A percentile compares a stretch with the other conserved stretches of the same genome.
phyloP scores from a whole-genome alignment of 257 asterid species.

The Anisodus acutangulus region DNA sequence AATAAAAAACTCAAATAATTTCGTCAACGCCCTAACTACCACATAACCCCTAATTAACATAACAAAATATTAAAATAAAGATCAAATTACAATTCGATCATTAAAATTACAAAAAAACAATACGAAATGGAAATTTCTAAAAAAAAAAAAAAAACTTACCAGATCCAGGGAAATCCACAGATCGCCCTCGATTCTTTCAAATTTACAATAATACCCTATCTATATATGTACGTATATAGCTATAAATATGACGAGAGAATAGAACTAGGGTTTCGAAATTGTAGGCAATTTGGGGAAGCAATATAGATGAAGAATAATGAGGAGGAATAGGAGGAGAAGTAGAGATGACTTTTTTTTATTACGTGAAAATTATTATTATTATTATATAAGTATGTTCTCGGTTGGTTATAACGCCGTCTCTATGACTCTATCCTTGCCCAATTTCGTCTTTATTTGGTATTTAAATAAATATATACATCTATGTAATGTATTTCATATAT shows the following conservation, averaged over 20 bases:
- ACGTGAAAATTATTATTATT: not conserved
- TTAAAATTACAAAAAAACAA: not conserved
- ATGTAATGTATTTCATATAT: too few relatives aligned
- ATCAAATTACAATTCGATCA: not conserved
- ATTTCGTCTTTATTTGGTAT: too few relatives aligned
- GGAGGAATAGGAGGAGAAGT: not conserved
- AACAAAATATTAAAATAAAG: not conserved
- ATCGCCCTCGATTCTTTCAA: conserved; percentile 13
- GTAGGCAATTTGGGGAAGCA: not conserved
- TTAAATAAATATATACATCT: too few relatives aligned
- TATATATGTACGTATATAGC: not conserved
- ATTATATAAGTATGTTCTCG: not conserved
- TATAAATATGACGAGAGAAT: not conserved
- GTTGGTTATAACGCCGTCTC: not conserved
- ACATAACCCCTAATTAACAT: not conserved
- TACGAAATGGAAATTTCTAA: not conserved
- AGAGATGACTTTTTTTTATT: not conserved
- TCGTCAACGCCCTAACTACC: not conserved
- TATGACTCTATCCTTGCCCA: not conserved
- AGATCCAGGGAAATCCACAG: conserved; percentile 31
- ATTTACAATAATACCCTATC: not conserved
- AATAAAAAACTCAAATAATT: too few relatives aligned
- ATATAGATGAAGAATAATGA: not conserved
- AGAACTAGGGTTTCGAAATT: conserved; percentile 13
- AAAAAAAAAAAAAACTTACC: not conserved